A percentile compares a stretch with the other conserved stretches of the same genome.
phyloP scores from a whole-genome alignment of 495 filamentous ascomycete genomes.

The Tuber borchii region DNA sequence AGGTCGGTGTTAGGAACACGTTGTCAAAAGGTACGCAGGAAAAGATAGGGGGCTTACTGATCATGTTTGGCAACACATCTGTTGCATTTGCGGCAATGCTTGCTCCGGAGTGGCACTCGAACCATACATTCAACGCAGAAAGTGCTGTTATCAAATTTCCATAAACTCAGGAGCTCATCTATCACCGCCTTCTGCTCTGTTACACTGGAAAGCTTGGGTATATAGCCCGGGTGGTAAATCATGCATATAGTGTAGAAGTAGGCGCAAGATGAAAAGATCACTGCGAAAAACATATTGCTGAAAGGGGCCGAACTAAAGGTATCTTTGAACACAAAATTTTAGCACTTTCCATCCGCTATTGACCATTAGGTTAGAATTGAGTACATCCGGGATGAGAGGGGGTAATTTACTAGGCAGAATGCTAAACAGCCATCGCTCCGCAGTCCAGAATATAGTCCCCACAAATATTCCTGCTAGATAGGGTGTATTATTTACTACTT shows the following conservation, averaged over 20 bases:
- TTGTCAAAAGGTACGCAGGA: background rate
- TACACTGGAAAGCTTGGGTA: slow-evolving; percentile 85
- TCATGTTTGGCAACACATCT: slow-evolving; percentile 95
- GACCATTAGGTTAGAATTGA: slow-evolving; percentile 10
- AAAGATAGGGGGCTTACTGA: slow-evolving; percentile 59
- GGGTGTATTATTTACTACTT: slow-evolving; percentile 79
- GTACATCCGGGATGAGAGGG: slow-evolving; percentile 25
- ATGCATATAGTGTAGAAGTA: slow-evolving; percentile 87
- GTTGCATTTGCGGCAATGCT: slow-evolving; percentile 84
- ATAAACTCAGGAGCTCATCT: slow-evolving; percentile 69
- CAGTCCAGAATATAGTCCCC: slow-evolving; percentile 76
- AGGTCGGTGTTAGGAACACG: background rate
- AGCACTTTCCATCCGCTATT: slow-evolving; percentile 24
- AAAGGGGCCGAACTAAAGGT: slow-evolving; percentile 61
- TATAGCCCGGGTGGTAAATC: slow-evolving; percentile 81
- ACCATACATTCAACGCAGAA: slow-evolving; percentile 95
- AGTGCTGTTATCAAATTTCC: slow-evolving; percentile 89
- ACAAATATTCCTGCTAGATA: slow-evolving; percentile 92
- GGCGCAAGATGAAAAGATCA: slow-evolving; percentile 57
- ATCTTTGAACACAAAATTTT: slow-evolving; percentile 46
- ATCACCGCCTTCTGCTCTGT: slow-evolving; percentile 81
- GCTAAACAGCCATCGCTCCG: slow-evolving; percentile 62
- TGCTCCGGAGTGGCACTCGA: slow-evolving; percentile 80
- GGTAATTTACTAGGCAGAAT: slow-evolving; percentile 60
- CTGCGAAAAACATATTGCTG: slow-evolving; percentile 65